Base-by-base conservation (phyloP, 805 yeast genomes). In the Pichia heedii region DNA sequence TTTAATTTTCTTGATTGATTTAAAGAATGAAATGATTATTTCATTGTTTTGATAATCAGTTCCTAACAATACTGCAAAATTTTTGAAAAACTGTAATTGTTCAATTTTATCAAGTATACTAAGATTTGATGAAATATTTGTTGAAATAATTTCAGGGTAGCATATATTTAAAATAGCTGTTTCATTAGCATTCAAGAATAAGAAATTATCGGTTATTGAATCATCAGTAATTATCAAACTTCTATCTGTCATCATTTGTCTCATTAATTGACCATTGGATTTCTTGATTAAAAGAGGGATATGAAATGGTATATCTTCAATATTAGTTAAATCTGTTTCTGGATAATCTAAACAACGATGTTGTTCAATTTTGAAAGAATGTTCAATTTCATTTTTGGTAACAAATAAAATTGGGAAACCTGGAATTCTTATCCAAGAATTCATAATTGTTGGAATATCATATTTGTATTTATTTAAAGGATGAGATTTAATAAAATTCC, bases 321-420 rank as follows among this genome's bases (percentile, higher is more conserved):
- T 50, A 13, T 29, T 8, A 29, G 9, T 29, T 5, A 29, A 29
- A 13, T 63, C 52, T 8, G 54, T 48, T 19, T 42, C 42, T 16
- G 43, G 50, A 19, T 56, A 55, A 53, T 56, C 56, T 15, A 69
- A 36, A 44, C 58, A 67, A 33, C 69, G 53, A 46, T 67, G 70
- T 51, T 71, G 75, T 37, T 57, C 68, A 26, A 79, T 57, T 24
- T 60, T 56, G 47, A 78, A 58, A 3, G 54, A 54, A 10, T 60
- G 69, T 12, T 60, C 13, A 16, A 5, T 57, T 44, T 67, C 65
- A 8, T 57, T 43, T 10, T 43, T 44, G 6, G 57, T 60, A 15
- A 82, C 86, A 33, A 68, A 62, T 22, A 85, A 53, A 19, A 81
- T 66, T 3, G 95, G 95, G 63, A 69, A 72, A 1, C 89, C 88